Percentiles rank a stretch among this genome's conserved stretches.
Evolutionary conservation across 2,329 filamentous ascomycete genomes (phyloP).

Genomic region (Claviceps africana): DNA sequence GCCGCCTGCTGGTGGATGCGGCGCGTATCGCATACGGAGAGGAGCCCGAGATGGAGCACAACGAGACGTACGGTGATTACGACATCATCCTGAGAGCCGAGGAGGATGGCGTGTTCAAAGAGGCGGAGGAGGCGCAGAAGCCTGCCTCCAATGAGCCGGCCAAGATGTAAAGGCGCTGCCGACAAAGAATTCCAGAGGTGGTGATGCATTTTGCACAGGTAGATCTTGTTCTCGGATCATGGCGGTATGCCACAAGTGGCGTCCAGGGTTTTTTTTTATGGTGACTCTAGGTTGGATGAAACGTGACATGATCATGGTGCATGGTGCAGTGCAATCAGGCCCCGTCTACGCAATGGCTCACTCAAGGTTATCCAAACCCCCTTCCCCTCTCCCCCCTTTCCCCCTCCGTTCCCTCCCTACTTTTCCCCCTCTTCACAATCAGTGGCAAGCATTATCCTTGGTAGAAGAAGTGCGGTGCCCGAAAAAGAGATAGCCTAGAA

Average conservation of each 20-base stretch:
- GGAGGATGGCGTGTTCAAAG: slow-evolving; percentile 32
- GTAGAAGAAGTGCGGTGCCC: slow-evolving; percentile 54
- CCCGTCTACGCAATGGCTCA: no score
- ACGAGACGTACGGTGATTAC: slow-evolving; percentile 38
- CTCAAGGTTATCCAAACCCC: no score
- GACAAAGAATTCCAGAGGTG: no score
- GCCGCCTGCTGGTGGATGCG: slow-evolving; percentile 75
- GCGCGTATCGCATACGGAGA: slow-evolving; percentile 71
- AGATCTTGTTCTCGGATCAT: neutral
- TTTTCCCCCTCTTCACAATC: no score
- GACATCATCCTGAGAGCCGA: slow-evolving; percentile 32
- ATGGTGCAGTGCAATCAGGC: no score
- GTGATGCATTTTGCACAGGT: neutral
- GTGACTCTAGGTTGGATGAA: neutral
- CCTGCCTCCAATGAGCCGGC: slow-evolving; percentile 15
- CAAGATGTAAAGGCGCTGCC: slow-evolving; percentile 16
- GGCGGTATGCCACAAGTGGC: neutral
- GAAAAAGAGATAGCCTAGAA: slow-evolving; percentile 76
- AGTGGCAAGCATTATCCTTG: slow-evolving; percentile 90
- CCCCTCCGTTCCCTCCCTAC: no score
- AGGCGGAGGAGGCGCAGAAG: slow-evolving; percentile 18
- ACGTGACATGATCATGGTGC: neutral
- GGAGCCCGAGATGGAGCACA: slow-evolving; percentile 72
- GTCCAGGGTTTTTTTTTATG: neutral
- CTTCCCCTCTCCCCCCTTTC: no score